Evolutionary conservation across 2,329 filamentous ascomycete genomes (phyloP).

Genomic region (Botrytis fabae): DNA sequence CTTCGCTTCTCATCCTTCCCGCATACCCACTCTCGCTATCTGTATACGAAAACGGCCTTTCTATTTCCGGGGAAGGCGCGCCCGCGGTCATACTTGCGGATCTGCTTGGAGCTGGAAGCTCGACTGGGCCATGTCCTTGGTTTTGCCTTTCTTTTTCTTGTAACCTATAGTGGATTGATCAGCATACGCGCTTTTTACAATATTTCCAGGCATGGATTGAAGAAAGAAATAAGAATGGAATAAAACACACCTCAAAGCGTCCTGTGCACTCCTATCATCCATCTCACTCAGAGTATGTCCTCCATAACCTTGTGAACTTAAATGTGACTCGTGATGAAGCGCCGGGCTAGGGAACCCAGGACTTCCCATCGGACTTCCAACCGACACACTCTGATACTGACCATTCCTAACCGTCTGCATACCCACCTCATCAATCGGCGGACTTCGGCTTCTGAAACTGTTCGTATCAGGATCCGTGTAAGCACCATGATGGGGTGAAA

Average conservation of each 20-base stretch:
- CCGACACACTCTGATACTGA: slow-evolving; percentile 20
- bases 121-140: slow-evolving; percentile 12
- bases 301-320: not conserved
- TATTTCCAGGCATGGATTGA: not conserved
- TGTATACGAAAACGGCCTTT: slow-evolving; percentile 20
- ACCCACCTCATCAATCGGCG: slow-evolving; percentile 17
- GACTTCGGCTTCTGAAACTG: slow-evolving; percentile 22
- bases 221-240: not conserved
- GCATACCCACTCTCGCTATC: slow-evolving; percentile 24
- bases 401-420: slow-evolving; percentile 21
- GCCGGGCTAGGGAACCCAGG: slow-evolving; percentile 19
- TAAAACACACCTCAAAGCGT: slow-evolving; percentile 14
- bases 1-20: slow-evolving; percentile 11
- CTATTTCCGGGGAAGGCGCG: slow-evolving; percentile 10
- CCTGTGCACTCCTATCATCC: slow-evolving; percentile 18
- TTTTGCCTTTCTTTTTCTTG: slow-evolving; percentile 18
- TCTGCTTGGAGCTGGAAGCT: slow-evolving; percentile 19
- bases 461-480: slow-evolving; percentile 18
- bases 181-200: not conserved
- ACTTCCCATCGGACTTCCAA: slow-evolving; percentile 16
- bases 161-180: not conserved
- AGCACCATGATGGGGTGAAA: slow-evolving; percentile 16
- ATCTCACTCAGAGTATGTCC: slow-evolving; percentile 2
- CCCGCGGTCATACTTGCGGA: slow-evolving; percentile 15
- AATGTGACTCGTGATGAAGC: not conserved